These are phyloP conservation scores for Podospora comata DNA, from an alignment of 495 filamentous ascomycete species.

Conservation along the genomic window DNA sequence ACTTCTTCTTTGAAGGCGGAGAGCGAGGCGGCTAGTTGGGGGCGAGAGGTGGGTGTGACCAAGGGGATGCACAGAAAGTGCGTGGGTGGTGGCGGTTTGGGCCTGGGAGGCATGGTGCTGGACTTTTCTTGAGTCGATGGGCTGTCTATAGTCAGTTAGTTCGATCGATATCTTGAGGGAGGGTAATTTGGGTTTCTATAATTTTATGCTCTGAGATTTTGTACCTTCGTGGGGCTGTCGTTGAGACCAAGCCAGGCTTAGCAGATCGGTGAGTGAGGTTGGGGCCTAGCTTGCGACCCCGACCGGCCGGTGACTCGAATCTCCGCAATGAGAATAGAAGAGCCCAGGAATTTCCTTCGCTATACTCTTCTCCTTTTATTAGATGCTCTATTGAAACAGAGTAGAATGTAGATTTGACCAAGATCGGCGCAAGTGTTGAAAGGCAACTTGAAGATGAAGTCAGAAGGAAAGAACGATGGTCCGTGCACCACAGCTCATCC, in stretches of 20 bases:
- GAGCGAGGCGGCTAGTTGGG: constrained; percentile 60
- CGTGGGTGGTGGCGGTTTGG: constrained; percentile 50
- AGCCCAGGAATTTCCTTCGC: background rate
- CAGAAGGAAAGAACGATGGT: too few species aligned
- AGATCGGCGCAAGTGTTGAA: too few species aligned
- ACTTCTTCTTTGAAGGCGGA: constrained; percentile 59
- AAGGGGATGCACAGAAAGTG: constrained; percentile 89
- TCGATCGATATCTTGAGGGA: too few species aligned
- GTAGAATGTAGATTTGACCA: too few species aligned
- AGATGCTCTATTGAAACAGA: too few species aligned
- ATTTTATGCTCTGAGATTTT: background rate
- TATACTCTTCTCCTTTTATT: background rate
- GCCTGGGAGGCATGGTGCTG: constrained; percentile 17
- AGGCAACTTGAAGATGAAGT: too few species aligned
- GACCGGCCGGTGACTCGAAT: background rate
- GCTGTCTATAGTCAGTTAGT: background rate
- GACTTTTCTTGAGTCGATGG: background rate
- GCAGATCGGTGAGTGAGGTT: background rate
- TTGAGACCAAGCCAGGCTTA: background rate
- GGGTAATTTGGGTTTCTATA: too few species aligned
- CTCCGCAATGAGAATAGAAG: background rate
- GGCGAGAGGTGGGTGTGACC: constrained; percentile 57
- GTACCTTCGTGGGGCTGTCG: background rate
- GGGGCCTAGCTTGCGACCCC: background rate
- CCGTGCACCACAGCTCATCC: too few species aligned